Percentiles rank a stretch among this genome's conserved stretches.
These are phyloP conservation scores for Colletotrichum salicis DNA, from an alignment of 2,329 filamentous ascomycete genomes.

Conservation along the genomic window DNA sequence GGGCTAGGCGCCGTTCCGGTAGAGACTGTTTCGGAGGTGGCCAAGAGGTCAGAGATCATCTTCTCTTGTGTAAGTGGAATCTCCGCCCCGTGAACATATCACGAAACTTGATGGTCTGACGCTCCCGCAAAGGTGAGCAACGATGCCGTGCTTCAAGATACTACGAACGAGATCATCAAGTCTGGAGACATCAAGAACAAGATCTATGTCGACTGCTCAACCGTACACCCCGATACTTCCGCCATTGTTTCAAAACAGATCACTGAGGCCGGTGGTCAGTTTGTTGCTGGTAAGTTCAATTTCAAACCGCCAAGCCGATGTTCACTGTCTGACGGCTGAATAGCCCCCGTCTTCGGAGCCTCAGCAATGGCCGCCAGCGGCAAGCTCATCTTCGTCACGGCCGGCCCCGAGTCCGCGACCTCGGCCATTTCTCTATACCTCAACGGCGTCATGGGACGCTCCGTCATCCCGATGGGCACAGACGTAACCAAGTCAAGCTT, in stretches of 20 bases:
- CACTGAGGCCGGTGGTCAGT: conserved; percentile 35
- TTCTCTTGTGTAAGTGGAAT: conserved; percentile 51
- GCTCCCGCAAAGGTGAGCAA: conserved; percentile 38
- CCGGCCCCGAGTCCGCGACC: conserved; percentile 47
- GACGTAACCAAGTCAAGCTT: conserved; percentile 52
- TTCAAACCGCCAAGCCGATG: background rate
- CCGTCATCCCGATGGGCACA: conserved; percentile 52
- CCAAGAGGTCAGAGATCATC: conserved; percentile 49
- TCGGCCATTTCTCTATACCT: conserved; percentile 49
- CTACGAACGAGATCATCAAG: conserved; percentile 19
- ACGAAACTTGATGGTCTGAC: background rate
- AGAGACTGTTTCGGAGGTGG: conserved; percentile 47
- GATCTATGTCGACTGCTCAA: conserved; percentile 40
- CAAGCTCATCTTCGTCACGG: conserved; percentile 54
- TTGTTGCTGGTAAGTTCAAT: conserved; percentile 52
- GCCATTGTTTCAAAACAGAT: conserved; percentile 30
- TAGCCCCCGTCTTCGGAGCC: conserved; percentile 54
- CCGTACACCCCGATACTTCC: conserved; percentile 44
- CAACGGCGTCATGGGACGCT: conserved; percentile 51
- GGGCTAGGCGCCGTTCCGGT: conserved; percentile 46
- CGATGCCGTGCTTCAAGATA: conserved; percentile 39
- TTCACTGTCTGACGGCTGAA: background rate
- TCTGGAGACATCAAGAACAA: conserved; percentile 45
- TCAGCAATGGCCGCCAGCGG: conserved; percentile 53
- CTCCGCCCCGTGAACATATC: accelerated